A percentile compares a stretch with the other conserved stretches of the same genome.
Evolutionary conservation across 1,284 basidiomycete genomes (phyloP).

Genomic region (Sanghuangporus weigelae): DNA sequence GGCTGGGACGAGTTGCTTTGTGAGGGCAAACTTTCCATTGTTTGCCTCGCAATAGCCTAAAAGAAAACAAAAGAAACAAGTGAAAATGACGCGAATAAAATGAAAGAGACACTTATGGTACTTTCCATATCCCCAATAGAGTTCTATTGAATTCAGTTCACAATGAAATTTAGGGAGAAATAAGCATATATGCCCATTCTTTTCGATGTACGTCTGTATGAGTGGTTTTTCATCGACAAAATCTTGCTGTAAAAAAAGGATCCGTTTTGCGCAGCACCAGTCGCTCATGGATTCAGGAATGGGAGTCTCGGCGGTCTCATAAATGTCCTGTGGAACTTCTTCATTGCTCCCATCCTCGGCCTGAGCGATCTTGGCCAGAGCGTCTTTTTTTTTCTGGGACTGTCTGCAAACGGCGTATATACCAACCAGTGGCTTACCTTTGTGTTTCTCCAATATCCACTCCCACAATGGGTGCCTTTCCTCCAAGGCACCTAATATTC

Average conservation of each 20-base stretch:
- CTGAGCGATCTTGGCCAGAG: conserved; percentile 6
- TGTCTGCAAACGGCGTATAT: conserved; percentile 18
- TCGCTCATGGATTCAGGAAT: not conserved
- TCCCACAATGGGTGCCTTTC: conserved; percentile 20
- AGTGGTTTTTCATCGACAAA: conserved; percentile 21
- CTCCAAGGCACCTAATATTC: conserved; percentile 19
- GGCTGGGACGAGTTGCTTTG: conserved; percentile 21
- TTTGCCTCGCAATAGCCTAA: conserved; percentile 22
- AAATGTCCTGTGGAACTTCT: not conserved
- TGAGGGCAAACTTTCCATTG: conserved; percentile 23
- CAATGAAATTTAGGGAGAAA: conserved; percentile 23
- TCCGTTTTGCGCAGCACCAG: conserved; percentile 21
- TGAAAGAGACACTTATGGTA: conserved; percentile 16
- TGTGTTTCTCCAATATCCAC: not conserved
- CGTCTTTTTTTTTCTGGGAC: conserved; percentile 17
- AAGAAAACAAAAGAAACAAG: not conserved
- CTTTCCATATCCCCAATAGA: conserved; percentile 25
- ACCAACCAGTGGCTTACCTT: conserved; percentile 16
- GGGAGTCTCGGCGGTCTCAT: not conserved
- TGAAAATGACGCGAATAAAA: conserved; percentile 5
- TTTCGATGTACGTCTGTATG: conserved; percentile 18
- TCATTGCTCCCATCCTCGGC: conserved; percentile 16
- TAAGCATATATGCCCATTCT: conserved; percentile 20
- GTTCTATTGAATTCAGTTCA: conserved; percentile 24
- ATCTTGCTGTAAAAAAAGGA: conserved; percentile 22